Evolutionary conservation across 352 stramenopile species (phyloP).

Genomic region (Pythium brassicae): DNA sequence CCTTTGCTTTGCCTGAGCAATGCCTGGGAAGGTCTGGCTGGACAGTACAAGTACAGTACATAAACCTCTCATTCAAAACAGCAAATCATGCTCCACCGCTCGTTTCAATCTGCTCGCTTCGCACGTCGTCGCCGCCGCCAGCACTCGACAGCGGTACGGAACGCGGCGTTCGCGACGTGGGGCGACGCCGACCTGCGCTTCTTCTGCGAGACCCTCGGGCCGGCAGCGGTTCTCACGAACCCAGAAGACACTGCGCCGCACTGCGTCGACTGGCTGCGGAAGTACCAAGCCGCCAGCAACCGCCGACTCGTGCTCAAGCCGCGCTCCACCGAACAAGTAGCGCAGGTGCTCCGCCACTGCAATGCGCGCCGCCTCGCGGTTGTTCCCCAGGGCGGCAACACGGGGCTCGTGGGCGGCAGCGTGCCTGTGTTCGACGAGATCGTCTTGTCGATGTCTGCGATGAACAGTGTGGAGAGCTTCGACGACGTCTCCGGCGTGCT

Average conservation of each 20-base stretch:
- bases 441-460: conserved; percentile 87
- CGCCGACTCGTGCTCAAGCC: conserved; percentile 85
- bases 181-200: too few relatives aligned
- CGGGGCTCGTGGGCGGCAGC: conserved; percentile 93
- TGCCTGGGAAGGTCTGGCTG: too few relatives aligned
- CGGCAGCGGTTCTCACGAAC: conserved; percentile 72
- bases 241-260: conserved; percentile 64
- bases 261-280: conserved; percentile 83
- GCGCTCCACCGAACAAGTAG: conserved; percentile 85
- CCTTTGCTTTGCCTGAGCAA: too few relatives aligned
- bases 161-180: too few relatives aligned
- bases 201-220: too few relatives aligned
- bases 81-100: too few relatives aligned
- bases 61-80: too few relatives aligned
- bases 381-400: conserved; percentile 96
- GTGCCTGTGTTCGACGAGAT: conserved; percentile 92
- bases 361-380: conserved; percentile 85
- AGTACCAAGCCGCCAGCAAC: conserved; percentile 72
- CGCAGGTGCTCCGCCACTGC: conserved; percentile 91
- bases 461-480: conserved; percentile 92
- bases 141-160: too few relatives aligned
- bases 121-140: too few relatives aligned
- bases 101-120: too few relatives aligned
- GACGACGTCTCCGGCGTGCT: conserved; percentile 85
- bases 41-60: too few relatives aligned